Percentiles rank a stretch among this genome's conserved stretches.
Conservation (phyloP, 257 asterid genomes). For the Penstemon eatonii region DNA sequence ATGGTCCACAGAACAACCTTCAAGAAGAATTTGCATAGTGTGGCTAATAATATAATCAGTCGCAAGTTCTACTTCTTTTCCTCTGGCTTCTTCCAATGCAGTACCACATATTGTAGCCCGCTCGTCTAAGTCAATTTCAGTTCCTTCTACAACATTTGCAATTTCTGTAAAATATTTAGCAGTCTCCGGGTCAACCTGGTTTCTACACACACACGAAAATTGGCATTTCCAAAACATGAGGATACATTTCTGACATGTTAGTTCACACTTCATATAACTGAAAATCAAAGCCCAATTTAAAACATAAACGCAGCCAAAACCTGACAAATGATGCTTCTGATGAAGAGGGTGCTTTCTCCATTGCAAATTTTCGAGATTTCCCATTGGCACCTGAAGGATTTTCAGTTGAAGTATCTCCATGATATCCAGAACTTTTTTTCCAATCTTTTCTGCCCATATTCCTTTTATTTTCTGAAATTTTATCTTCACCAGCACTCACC, state of each 20-base stretch:
- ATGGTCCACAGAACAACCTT: slow-evolving; percentile 72
- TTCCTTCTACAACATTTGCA: slow-evolving; percentile 73
- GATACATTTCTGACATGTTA: background rate
- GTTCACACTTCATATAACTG: background rate
- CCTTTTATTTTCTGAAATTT: slow-evolving; percentile 35
- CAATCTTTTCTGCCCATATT: slow-evolving; percentile 58
- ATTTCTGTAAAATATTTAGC: slow-evolving; percentile 82
- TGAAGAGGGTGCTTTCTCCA: slow-evolving; percentile 33
- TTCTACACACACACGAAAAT: slow-evolving; percentile 41
- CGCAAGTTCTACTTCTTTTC: slow-evolving; percentile 87
- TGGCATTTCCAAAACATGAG: background rate
- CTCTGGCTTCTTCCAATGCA: slow-evolving; percentile 91
- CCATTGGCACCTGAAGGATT: slow-evolving; percentile 29
- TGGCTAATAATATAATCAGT: slow-evolving; percentile 93
- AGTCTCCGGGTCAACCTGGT: slow-evolving; percentile 82
- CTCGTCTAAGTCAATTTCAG: slow-evolving; percentile 73
- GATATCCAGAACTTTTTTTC: slow-evolving; percentile 39
- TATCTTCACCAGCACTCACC: slow-evolving; percentile 41
- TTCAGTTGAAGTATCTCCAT: slow-evolving; percentile 39
- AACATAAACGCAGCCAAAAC: slow-evolving; percentile 28
- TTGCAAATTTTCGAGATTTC: slow-evolving; percentile 35
- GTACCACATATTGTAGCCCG: slow-evolving; percentile 71
- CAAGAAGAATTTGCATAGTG: slow-evolving; percentile 81
- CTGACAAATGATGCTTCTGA: slow-evolving; percentile 60
- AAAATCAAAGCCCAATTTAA: slow-evolving; percentile 21